A percentile compares a stretch with the other conserved stretches of the same genome.
phyloP scores from a whole-genome alignment of 805 yeast genomes.

The Myxozyma neglecta region DNA sequence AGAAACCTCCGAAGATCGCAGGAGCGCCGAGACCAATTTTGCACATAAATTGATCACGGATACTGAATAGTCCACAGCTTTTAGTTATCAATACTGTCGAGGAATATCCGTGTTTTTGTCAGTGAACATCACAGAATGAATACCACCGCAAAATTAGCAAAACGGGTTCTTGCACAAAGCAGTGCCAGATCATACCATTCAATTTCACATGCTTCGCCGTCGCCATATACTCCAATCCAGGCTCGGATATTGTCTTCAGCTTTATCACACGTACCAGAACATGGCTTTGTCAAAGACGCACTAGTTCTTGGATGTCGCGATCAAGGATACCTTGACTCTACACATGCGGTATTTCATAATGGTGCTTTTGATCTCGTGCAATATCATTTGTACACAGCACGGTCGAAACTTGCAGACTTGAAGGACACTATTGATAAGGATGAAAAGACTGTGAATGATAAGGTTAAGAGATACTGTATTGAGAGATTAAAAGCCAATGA shows the following conservation, averaged over 20 bases:
- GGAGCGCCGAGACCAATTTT: no score
- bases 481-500: conserved; percentile 53
- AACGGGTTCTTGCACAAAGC: background rate
- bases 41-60: no score
- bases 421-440: conserved; percentile 23
- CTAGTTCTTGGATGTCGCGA: conserved; percentile 52
- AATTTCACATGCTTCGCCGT: conserved; percentile 35
- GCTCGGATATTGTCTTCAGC: conserved; percentile 46
- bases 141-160: background rate
- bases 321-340: conserved; percentile 54
- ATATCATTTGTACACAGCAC: conserved; percentile 51
- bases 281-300: conserved; percentile 54
- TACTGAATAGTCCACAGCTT: no score
- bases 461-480: conserved; percentile 45
- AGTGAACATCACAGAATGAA: no score
- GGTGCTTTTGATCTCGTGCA: conserved; percentile 57
- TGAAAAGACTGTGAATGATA: conserved; percentile 47
- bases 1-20: no score
- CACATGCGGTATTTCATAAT: conserved; percentile 45
- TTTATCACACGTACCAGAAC: conserved; percentile 47
- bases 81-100: no score
- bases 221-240: conserved; percentile 39
- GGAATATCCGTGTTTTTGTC: no score
- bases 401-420: conserved; percentile 39
- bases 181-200: conserved; percentile 37